phyloP scores from a whole-genome alignment of 176 grass and related monocot species.

The Carex littledalei region DNA sequence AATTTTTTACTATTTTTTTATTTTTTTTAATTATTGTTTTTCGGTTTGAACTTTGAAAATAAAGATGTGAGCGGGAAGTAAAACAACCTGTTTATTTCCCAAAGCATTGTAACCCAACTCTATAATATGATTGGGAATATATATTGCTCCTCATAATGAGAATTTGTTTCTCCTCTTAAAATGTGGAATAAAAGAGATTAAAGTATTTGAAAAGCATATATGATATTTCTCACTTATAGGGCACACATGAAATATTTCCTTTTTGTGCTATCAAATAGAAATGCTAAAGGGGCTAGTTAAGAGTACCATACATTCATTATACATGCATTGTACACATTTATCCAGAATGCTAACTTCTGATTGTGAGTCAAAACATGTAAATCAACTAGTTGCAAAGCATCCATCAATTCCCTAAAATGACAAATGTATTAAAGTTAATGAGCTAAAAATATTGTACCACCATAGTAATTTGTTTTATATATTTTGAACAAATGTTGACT shows the following conservation, averaged over 20 bases:
- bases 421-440: neutral
- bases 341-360: constrained; percentile 87
- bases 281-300: neutral
- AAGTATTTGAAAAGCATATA: neutral
- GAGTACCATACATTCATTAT: constrained; percentile 78
- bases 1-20: too few species aligned
- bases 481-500: neutral
- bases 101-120: too few species aligned
- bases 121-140: too few species aligned
- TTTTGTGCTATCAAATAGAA: neutral
- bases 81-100: too few species aligned
- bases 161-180: neutral
- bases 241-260: neutral
- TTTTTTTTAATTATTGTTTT: too few species aligned
- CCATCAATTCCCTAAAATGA: constrained; percentile 42
- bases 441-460: neutral
- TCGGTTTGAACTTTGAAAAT: too few species aligned
- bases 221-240: neutral
- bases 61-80: too few species aligned
- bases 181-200: neutral
- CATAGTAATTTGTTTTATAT: neutral
- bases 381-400: constrained; percentile 54
- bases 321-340: constrained; percentile 86
- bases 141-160: too few species aligned
- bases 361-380: constrained; percentile 49